These are phyloP conservation scores for Fusarium zealandicum DNA, from an alignment of 2,329 filamentous ascomycete genomes.

Conservation along the genomic window DNA sequence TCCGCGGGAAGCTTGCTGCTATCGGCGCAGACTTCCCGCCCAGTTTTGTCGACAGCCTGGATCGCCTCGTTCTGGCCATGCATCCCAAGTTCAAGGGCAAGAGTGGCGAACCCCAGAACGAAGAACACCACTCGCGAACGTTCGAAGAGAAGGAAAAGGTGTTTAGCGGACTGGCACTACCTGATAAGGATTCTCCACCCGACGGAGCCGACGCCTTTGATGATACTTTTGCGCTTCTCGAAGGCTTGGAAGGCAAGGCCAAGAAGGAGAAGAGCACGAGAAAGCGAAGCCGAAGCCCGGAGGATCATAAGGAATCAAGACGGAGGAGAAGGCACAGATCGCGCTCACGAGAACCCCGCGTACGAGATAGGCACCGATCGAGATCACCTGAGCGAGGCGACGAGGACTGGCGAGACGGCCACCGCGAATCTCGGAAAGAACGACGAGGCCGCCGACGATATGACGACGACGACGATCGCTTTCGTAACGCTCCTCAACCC, in stretches of 20 bases:
- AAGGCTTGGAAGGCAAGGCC: slow-evolving; percentile 77
- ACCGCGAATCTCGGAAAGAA: slow-evolving; percentile 43
- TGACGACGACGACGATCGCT: slow-evolving; percentile 60
- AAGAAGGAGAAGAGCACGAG: slow-evolving; percentile 57
- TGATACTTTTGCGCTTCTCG: slow-evolving; percentile 91
- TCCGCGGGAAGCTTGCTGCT: slow-evolving; percentile 75
- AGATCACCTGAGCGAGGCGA: slow-evolving; percentile 50
- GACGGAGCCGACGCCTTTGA: slow-evolving; percentile 74
- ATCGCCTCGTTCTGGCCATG: slow-evolving; percentile 86
- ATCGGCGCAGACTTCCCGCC: slow-evolving; percentile 84
- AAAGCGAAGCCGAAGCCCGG: slow-evolving; percentile 68
- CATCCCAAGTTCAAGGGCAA: slow-evolving; percentile 85
- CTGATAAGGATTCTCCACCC: slow-evolving; percentile 69
- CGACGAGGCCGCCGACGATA: slow-evolving; percentile 50
- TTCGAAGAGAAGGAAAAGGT: slow-evolving; percentile 79
- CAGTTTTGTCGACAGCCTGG: slow-evolving; percentile 89
- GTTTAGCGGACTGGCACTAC: slow-evolving; percentile 89
- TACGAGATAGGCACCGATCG: slow-evolving; percentile 47
- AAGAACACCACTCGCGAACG: slow-evolving; percentile 52
- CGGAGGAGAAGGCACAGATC: slow-evolving; percentile 51
- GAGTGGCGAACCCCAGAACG: slow-evolving; percentile 48
- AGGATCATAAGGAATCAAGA: slow-evolving; percentile 55
- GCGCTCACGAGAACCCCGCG: slow-evolving; percentile 52
- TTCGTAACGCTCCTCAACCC: slow-evolving; percentile 69
- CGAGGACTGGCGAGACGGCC: slow-evolving; percentile 55